Conservation (phyloP, 345 rosid species). For the thale cress (Arabidopsis thaliana) region DNA sequence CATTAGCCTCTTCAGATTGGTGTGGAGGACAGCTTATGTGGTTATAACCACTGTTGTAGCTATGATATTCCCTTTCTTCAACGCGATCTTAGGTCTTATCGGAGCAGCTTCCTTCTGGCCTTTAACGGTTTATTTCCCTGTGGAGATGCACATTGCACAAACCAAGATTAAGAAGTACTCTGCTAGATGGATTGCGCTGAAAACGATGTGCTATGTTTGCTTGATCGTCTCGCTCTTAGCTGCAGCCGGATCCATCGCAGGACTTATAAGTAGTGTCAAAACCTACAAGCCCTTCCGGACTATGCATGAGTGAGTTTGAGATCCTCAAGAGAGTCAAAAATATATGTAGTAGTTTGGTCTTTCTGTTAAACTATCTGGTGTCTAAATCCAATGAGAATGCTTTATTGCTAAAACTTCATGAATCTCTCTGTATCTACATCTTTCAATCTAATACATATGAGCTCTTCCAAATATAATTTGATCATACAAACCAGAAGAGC, state of each 20-base stretch:
- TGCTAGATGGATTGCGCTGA: conserved; percentile 72
- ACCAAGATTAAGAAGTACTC: conserved; percentile 62
- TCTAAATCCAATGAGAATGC: conserved; percentile 34
- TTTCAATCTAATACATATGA: conserved; percentile 32
- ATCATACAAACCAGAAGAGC: conserved; percentile 8
- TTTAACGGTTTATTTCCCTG: conserved; percentile 82
- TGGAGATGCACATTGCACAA: conserved; percentile 84
- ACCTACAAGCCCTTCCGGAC: conserved; percentile 75
- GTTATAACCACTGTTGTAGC: conserved; percentile 67
- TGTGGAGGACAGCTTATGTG: conserved; percentile 83
- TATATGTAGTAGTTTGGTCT: conserved; percentile 25
- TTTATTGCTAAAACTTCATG: conserved; percentile 16
- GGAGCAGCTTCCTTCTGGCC: conserved; percentile 97
- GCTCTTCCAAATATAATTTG: conserved; percentile 30
- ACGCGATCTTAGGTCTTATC: conserved; percentile 74
- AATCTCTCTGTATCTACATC: conserved; percentile 28
- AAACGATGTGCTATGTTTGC: conserved; percentile 66
- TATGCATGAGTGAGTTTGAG: conserved; percentile 36
- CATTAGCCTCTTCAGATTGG: conserved; percentile 66
- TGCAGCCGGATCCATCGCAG: conserved; percentile 75
- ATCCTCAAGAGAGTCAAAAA: conserved; percentile 4
- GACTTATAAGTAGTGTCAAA: conserved; percentile 67
- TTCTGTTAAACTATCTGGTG: conserved; percentile 25
- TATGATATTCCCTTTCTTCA: conserved; percentile 95
- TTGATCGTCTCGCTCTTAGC: conserved; percentile 71